A percentile compares a stretch with the other conserved stretches of the same genome.
phyloP scores from a whole-genome alignment of 139 green algal genomes.

The Chlamydomonas asymmetrica region DNA sequence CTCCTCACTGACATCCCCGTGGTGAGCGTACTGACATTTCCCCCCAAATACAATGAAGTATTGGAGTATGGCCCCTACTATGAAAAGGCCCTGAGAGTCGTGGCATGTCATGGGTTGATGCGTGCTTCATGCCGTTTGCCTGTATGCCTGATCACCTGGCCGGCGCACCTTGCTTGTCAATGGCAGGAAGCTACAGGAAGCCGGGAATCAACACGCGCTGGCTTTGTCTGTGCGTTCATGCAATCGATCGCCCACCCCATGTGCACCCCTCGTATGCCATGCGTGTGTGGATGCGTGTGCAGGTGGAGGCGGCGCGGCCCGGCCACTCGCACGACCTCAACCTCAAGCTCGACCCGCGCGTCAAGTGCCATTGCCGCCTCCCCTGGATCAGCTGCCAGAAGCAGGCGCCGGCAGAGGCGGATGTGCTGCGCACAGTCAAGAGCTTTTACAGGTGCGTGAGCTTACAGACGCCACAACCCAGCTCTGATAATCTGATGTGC shows the following conservation, averaged over 20 bases:
- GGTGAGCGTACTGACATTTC: conserved; percentile 1
- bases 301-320: conserved; percentile 21
- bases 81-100: too few species aligned
- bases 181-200: too few species aligned
- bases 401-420: conserved; percentile 41
- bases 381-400: conserved; percentile 62
- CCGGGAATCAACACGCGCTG: too few species aligned
- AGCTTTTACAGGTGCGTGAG: conserved; percentile 24
- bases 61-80: too few species aligned
- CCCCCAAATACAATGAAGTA: too few species aligned
- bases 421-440: conserved; percentile 46
- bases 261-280: too few species aligned
- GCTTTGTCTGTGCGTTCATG: too few species aligned
- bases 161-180: too few species aligned
- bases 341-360: conserved; percentile 18
- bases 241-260: too few species aligned
- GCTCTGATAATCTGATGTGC: neutral
- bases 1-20: conserved; percentile 46
- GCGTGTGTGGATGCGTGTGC: neutral
- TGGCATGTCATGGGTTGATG: too few species aligned
- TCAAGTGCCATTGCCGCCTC: conserved; percentile 44
- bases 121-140: too few species aligned
- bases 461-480: conserved; percentile 17
- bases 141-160: too few species aligned
- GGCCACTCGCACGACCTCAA: conserved; percentile 37